A percentile compares a stretch with the other conserved stretches of the same genome.
Evolutionary conservation across 177 flowering plant genomes (phyloP).

Genomic region (Telopea speciosissima): DNA sequence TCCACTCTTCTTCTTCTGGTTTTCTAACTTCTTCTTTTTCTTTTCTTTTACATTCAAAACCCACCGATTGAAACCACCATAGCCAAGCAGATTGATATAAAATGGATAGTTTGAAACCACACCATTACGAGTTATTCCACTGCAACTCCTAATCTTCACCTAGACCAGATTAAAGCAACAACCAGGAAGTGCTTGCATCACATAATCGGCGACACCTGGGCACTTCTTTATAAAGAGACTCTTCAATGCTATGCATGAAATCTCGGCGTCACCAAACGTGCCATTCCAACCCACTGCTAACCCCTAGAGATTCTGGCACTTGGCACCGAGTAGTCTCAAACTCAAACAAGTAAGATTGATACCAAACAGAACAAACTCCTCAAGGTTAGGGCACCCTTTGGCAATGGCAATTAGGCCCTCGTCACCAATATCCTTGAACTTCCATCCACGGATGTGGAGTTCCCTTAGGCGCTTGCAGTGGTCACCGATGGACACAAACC

Average conservation of each 20-base stretch:
- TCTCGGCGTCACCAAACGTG: constrained; percentile 61
- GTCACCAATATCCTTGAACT: constrained; percentile 72
- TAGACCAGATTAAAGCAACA: no score
- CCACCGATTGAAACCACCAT: no score
- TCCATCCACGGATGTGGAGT: constrained; percentile 87
- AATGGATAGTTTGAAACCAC: no score
- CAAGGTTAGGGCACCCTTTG: constrained; percentile 54
- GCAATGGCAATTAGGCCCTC: constrained; percentile 73
- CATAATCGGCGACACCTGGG: constrained; percentile 48
- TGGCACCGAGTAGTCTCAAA: constrained; percentile 50
- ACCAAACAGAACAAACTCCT: constrained; percentile 80
- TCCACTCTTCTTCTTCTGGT: no score
- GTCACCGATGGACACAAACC: constrained; percentile 52
- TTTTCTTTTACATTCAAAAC: no score
- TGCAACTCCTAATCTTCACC: no score
- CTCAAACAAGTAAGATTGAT: constrained; percentile 67
- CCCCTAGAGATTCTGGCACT: constrained; percentile 68
- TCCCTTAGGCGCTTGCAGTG: constrained; percentile 68
- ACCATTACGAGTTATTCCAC: no score
- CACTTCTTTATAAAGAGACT: constrained; percentile 77
- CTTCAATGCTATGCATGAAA: constrained; percentile 62
- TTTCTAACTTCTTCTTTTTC: no score
- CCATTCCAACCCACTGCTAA: no score
- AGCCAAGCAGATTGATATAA: no score
- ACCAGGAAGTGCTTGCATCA: constrained; percentile 59